These are phyloP conservation scores for Candida freyschussii DNA, from an alignment of 1,139 yeast genomes.

Conservation along the genomic window DNA sequence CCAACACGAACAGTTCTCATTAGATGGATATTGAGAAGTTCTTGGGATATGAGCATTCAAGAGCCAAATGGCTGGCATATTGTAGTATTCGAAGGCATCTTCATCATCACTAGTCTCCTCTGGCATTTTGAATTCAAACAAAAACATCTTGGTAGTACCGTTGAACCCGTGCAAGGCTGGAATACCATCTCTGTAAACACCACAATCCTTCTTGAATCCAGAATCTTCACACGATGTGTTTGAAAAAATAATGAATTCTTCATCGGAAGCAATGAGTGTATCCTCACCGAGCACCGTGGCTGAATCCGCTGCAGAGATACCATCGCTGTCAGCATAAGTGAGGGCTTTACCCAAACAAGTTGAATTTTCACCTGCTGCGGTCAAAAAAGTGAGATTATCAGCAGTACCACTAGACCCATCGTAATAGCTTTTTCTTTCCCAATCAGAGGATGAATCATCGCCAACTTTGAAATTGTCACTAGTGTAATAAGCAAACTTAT, in stretches of 20 bases:
- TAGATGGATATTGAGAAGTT: conserved; percentile 67
- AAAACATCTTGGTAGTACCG: conserved; percentile 61
- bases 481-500: conserved; percentile 61
- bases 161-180: conserved; percentile 73
- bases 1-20: conserved; percentile 70
- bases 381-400: conserved; percentile 62
- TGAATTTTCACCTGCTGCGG: conserved; percentile 44
- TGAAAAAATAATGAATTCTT: conserved; percentile 59
- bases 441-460: conserved; percentile 30
- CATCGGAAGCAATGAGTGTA: conserved; percentile 47
- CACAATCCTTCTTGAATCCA: conserved; percentile 48
- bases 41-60: conserved; percentile 75
- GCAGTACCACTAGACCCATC: conserved; percentile 36
- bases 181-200: conserved; percentile 65
- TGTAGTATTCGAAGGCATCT: conserved; percentile 34
- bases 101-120: conserved; percentile 35
- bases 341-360: conserved; percentile 64
- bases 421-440: conserved; percentile 45
- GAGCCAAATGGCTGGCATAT: conserved; percentile 79
- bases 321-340: conserved; percentile 44
- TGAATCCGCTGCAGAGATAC: conserved; percentile 35
- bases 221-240: conserved; percentile 47
- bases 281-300: conserved; percentile 49
- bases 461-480: conserved; percentile 31
- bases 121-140: conserved; percentile 70